Conservation (phyloP, 2,329 filamentous ascomycete species). For the Trichoderma atrobrunneum region DNA sequence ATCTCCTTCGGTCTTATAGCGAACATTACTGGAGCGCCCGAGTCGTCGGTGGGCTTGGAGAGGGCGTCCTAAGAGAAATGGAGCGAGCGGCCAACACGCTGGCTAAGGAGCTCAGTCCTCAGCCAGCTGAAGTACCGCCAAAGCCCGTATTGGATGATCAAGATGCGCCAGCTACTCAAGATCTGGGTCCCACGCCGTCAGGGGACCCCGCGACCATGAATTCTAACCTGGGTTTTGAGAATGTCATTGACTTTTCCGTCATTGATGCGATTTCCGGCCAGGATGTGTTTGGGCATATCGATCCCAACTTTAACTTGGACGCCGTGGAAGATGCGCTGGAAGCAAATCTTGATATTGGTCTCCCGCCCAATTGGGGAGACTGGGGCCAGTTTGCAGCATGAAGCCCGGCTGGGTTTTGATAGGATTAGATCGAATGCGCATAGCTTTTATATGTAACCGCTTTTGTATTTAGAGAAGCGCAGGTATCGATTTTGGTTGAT, state of each 20-base stretch:
- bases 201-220: conserved; percentile 30
- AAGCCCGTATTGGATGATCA: conserved; percentile 20
- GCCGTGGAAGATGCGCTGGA: conserved; percentile 55
- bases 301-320: conserved; percentile 52
- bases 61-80: conserved; percentile 55
- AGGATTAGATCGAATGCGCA: not conserved
- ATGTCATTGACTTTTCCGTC: conserved; percentile 40
- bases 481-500: not conserved
- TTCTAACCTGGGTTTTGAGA: conserved; percentile 31
- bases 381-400: conserved; percentile 40
- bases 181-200: conserved; percentile 21
- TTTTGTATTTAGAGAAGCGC: not conserved
- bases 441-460: not conserved
- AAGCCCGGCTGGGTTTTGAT: not conserved
- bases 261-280: conserved; percentile 46
- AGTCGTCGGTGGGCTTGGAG: conserved; percentile 53
- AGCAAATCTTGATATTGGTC: conserved; percentile 52
- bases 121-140: conserved; percentile 23
- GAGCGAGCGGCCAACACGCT: conserved; percentile 50
- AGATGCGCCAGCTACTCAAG: conserved; percentile 14
- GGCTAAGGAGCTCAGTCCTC: conserved; percentile 35
- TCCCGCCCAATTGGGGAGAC: conserved; percentile 51
- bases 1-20: conserved; percentile 51
- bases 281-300: conserved; percentile 55
- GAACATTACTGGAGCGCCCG: conserved; percentile 57